Evolutionary conservation across 2,329 filamentous ascomycete genomes (phyloP).

Genomic region (Amauroascus niger): DNA sequence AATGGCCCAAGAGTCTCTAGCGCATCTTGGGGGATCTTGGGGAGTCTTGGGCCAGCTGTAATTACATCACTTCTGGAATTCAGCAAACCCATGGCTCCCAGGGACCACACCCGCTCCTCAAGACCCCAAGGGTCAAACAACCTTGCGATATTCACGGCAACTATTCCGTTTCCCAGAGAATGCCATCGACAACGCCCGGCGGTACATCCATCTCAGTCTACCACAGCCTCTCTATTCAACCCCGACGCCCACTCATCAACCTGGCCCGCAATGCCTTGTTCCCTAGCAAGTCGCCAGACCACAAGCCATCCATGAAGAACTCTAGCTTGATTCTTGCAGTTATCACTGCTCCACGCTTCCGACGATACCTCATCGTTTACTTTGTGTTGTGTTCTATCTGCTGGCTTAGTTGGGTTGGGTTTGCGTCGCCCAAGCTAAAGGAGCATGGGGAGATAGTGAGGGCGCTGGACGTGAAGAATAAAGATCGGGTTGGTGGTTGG

Average conservation of each 20-base stretch:
- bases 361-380: conserved; percentile 33
- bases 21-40: too few species aligned
- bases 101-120: too few species aligned
- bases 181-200: neutral
- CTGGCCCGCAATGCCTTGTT: conserved; percentile 34
- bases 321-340: conserved; percentile 23
- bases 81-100: too few species aligned
- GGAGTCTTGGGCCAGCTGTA: too few species aligned
- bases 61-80: too few species aligned
- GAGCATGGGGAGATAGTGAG: conserved; percentile 26
- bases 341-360: conserved; percentile 34
- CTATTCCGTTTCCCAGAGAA: neutral
- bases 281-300: conserved; percentile 21
- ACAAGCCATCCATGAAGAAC: conserved; percentile 19
- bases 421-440: conserved; percentile 26
- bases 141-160: neutral
- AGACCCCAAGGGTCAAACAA: conserved; percentile 18
- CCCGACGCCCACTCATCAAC: conserved; percentile 29
- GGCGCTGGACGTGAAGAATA: conserved; percentile 26
- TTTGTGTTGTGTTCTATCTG: conserved; percentile 26
- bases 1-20: too few species aligned
- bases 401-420: conserved; percentile 28
- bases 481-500: conserved; percentile 26
- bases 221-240: neutral
- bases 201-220: neutral